Conservation (phyloP, 225 moss, liverwort and hornwort genomes). For the Thuidium tamariscinum region DNA sequence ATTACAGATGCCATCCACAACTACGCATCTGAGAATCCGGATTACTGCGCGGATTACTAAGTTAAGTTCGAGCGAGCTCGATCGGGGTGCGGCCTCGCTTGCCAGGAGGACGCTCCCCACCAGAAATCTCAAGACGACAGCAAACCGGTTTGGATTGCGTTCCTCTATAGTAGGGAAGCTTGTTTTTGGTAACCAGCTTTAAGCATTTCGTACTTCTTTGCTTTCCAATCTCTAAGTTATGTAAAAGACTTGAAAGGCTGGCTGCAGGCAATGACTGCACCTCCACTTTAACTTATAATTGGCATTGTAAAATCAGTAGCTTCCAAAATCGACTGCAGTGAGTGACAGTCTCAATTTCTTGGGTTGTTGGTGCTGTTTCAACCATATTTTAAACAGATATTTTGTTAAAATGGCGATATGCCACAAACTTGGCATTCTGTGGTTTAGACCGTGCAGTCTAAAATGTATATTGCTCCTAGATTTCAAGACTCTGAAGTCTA, state of each 20-base stretch:
- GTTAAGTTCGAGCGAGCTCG: not conserved
- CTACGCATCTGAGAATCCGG: conserved; percentile 32
- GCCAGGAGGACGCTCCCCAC: not conserved
- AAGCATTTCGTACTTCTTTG: not conserved
- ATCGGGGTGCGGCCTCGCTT: not conserved
- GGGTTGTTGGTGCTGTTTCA: not conserved
- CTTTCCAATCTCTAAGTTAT: not conserved
- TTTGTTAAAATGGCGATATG: no score
- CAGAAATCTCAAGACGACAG: not conserved
- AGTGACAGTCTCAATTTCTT: not conserved
- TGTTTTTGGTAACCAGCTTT: not conserved
- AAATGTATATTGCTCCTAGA: no score
- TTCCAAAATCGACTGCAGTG: not conserved
- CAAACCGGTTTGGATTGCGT: not conserved
- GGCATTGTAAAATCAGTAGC: not conserved
- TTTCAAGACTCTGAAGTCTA: no score
- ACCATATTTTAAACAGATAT: no score
- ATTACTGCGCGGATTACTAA: conserved; percentile 32
- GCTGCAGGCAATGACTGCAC: not conserved
- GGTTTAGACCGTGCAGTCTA: no score
- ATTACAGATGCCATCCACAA: conserved; percentile 33
- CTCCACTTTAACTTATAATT: not conserved
- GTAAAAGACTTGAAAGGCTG: not conserved
- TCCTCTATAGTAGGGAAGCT: not conserved
- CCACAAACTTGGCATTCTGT: no score